Evolutionary conservation across 768 basidiomycete genomes (phyloP).

Genomic region (Tulasnella sp.): DNA sequence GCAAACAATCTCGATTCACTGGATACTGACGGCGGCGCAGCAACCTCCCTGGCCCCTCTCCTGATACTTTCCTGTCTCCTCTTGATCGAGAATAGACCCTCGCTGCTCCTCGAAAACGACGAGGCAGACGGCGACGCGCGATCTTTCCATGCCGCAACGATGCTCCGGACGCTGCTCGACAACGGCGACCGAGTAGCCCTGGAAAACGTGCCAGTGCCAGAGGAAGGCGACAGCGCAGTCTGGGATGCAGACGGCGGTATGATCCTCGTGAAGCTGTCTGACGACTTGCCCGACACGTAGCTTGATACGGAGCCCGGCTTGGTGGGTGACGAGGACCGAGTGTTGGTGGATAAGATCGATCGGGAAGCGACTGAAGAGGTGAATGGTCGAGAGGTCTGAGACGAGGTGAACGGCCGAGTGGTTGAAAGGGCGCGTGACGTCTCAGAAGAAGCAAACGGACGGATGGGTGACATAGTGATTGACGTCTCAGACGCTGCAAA

Average conservation of each 20-base stretch:
- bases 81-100: slow-evolving; percentile 46
- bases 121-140: slow-evolving; percentile 43
- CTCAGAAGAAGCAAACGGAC: slow-evolving; percentile 39
- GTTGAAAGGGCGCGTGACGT: slow-evolving; percentile 31
- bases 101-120: slow-evolving; percentile 29
- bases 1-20: slow-evolving; percentile 14
- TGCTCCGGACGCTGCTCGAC: slow-evolving; percentile 41
- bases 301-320: slow-evolving; percentile 36
- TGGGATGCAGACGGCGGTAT: slow-evolving; percentile 1
- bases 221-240: neutral
- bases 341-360: slow-evolving; percentile 22
- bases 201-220: neutral
- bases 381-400: slow-evolving; percentile 30
- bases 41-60: neutral
- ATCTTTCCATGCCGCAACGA: slow-evolving; percentile 73
- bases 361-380: slow-evolving; percentile 44
- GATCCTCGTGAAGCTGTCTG: slow-evolving; percentile 21
- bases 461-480: slow-evolving; percentile 24
- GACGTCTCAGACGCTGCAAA: slow-evolving; percentile 39
- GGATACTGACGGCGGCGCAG: neutral
- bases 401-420: slow-evolving; percentile 15
- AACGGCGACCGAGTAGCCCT: neutral
- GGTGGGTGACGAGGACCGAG: slow-evolving; percentile 35
- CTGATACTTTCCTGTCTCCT: slow-evolving; percentile 28
- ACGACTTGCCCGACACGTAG: slow-evolving; percentile 40